Conservation (phyloP, 1,139 yeast species). For the Blastobotrys aristatus region DNA sequence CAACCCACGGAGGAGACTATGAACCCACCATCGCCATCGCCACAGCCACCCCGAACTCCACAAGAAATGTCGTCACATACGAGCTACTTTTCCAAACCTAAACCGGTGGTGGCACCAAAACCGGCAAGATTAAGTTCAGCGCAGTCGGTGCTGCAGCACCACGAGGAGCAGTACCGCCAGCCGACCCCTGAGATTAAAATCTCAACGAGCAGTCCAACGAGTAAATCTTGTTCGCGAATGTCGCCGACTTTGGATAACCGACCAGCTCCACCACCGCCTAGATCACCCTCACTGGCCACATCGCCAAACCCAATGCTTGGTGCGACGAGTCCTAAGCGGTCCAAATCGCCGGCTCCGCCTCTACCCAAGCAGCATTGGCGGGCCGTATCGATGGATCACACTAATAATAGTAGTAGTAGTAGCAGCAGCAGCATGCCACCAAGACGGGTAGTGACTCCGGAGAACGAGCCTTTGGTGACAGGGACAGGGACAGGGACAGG, state of each 20-base stretch:
- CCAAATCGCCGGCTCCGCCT: constrained; percentile 10
- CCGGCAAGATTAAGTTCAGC: constrained; percentile 17
- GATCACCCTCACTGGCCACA: constrained; percentile 5
- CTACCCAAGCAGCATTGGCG: constrained; percentile 9
- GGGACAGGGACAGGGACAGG: background rate
- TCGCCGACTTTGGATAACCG: background rate
- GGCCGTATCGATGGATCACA: constrained; percentile 1
- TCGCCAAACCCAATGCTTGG: background rate
- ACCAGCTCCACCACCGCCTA: constrained; percentile 6
- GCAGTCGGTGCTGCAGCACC: background rate
- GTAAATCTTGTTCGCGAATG: background rate
- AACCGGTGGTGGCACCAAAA: constrained; percentile 17
- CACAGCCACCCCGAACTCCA: background rate
- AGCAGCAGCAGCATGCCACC: background rate
- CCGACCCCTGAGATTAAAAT: constrained; percentile 13
- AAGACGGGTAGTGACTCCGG: constrained; percentile 8
- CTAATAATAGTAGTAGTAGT: background rate
- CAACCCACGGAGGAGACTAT: background rate
- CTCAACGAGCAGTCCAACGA: constrained; percentile 6
- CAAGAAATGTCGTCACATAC: background rate
- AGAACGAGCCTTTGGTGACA: background rate
- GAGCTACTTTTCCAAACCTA: constrained; percentile 6
- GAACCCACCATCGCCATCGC: constrained; percentile 1
- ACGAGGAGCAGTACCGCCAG: background rate
- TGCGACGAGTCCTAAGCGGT: background rate